Evolutionary conservation across 805 yeast species (phyloP).

Genomic region (Candida railenensis): DNA sequence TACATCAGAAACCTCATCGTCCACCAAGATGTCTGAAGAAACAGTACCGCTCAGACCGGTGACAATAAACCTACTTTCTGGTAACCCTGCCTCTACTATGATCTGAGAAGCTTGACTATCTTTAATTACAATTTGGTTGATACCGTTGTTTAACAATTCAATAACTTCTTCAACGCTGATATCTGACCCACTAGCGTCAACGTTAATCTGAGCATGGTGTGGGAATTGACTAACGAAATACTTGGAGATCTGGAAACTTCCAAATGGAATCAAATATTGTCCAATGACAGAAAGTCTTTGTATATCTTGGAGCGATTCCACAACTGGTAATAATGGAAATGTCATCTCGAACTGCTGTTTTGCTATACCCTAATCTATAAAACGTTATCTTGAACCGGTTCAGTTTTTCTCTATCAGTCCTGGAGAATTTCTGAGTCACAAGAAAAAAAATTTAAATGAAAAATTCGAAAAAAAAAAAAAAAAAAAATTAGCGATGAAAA

Average conservation of each 20-base stretch:
- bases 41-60: too few species aligned
- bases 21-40: conserved; percentile 23
- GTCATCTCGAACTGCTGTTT: conserved; percentile 20
- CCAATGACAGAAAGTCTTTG: conserved; percentile 32
- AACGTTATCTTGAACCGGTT: not conserved
- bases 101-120: conserved; percentile 27
- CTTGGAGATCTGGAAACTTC: conserved; percentile 26
- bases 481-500: too few species aligned
- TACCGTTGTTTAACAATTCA: conserved; percentile 61
- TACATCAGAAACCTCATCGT: conserved; percentile 13
- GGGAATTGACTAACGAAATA: conserved; percentile 33
- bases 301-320: conserved; percentile 20
- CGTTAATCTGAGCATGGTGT: conserved; percentile 22
- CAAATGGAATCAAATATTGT: conserved; percentile 28
- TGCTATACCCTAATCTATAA: not conserved
- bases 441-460: not conserved
- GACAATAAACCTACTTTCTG: conserved; percentile 45
- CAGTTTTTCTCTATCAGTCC: too few species aligned
- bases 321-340: conserved; percentile 39
- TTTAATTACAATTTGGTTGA: conserved; percentile 44
- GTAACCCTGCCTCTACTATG: conserved; percentile 47
- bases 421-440: not conserved
- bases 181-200: conserved; percentile 24
- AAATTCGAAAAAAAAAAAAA: not conserved
- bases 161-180: conserved; percentile 44